Evolutionary conservation across 2,329 filamentous ascomycete genomes (phyloP).

Genomic region (Stachybotrys elegans): DNA sequence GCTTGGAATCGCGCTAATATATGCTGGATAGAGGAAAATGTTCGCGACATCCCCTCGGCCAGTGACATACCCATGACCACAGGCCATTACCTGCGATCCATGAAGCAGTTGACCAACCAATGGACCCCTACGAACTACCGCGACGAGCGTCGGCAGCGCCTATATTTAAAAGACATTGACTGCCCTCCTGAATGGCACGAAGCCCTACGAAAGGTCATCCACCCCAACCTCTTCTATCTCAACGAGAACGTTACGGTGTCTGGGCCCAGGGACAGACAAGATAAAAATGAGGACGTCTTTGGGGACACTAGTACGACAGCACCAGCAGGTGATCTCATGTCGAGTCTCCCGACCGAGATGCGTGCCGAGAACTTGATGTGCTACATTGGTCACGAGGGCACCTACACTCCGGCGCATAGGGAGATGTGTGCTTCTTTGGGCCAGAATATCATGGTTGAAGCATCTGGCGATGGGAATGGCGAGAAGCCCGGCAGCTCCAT

Average conservation of each 20-base stretch:
- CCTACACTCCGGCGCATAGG: slow-evolving; percentile 88
- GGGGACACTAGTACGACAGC: slow-evolving; percentile 55
- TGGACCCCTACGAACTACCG: slow-evolving; percentile 72
- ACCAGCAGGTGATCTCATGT: slow-evolving; percentile 89
- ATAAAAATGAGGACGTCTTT: slow-evolving; percentile 30
- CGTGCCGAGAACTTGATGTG: slow-evolving; percentile 96
- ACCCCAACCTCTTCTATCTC: slow-evolving; percentile 80
- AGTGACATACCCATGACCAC: slow-evolving; percentile 78
- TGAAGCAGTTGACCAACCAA: slow-evolving; percentile 78
- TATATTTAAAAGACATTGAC: slow-evolving; percentile 97
- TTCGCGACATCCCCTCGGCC: slow-evolving; percentile 72
- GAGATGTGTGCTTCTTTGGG: slow-evolving; percentile 97
- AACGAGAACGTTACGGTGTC: slow-evolving; percentile 65
- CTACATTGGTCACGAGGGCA: slow-evolving; percentile 95
- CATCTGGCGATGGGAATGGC: slow-evolving; percentile 66
- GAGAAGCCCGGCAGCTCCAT: slow-evolving; percentile 85
- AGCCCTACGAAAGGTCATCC: slow-evolving; percentile 71
- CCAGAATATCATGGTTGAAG: slow-evolving; percentile 97
- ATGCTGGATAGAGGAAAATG: slow-evolving; percentile 62
- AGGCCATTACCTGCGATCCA: slow-evolving; percentile 83
- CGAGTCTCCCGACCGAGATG: slow-evolving; percentile 79
- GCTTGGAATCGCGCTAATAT: slow-evolving; percentile 17
- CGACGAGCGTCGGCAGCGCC: slow-evolving; percentile 73
- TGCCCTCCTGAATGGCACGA: slow-evolving; percentile 84
- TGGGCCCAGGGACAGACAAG: slow-evolving; percentile 24